Conservation (phyloP, 163 green algal genomes). For the Scenedesmus sp. region DNA sequence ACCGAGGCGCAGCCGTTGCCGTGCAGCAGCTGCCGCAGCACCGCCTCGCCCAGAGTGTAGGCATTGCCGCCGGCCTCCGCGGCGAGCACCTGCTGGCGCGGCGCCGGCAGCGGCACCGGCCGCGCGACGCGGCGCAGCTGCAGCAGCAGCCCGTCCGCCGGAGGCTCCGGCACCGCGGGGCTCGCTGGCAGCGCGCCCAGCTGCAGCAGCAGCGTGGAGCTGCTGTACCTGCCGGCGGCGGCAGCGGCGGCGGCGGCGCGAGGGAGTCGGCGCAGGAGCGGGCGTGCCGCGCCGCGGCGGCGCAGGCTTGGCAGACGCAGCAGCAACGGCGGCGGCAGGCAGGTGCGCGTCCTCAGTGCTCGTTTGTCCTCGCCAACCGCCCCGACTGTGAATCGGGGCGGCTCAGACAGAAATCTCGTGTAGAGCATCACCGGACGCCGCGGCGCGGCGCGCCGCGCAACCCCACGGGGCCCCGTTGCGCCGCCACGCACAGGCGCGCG, state of each 20-base stretch:
- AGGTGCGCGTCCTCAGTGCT: constrained; percentile 17
- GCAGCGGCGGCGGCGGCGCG: neutral
- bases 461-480: neutral
- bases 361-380: constrained; percentile 9
- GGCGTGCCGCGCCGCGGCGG: neutral
- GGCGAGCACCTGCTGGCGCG: neutral
- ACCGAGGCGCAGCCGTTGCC: neutral
- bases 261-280: neutral
- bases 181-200: neutral
- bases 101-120: constrained; percentile 2
- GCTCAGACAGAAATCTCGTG: constrained; percentile 47
- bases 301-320: neutral
- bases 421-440: constrained; percentile 40
- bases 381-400: constrained; percentile 18
- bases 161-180: neutral
- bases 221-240: neutral
- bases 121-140: constrained; percentile 1
- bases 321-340: neutral
- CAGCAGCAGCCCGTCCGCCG: constrained; percentile 3
- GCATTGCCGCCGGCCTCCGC: neutral
- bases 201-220: constrained; percentile 23
- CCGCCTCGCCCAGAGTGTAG: neutral
- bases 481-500: neutral
- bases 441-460: no score
- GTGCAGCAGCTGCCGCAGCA: neutral